A percentile compares a stretch with the other conserved stretches of the same genome.
Evolutionary conservation across 192 early-diverging fungal species (phyloP).

Genomic region (Haplosporangium gracile): DNA sequence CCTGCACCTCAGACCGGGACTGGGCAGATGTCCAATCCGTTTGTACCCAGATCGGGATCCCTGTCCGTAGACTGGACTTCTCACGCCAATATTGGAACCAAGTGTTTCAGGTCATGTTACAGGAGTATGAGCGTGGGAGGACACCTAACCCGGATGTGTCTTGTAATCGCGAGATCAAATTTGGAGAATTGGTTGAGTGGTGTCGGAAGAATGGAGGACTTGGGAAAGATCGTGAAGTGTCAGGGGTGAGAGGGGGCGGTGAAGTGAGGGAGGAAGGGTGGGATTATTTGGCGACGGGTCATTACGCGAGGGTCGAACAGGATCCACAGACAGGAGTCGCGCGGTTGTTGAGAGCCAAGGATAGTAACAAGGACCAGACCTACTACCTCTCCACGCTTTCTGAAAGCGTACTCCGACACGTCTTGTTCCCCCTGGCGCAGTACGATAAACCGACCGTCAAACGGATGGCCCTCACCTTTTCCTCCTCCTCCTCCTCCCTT

Average conservation of each 20-base stretch:
- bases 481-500: neutral
- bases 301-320: conserved; percentile 65
- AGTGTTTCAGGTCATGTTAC: conserved; percentile 88
- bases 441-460: conserved; percentile 83
- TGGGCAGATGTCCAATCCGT: conserved; percentile 83
- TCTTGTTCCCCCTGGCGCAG: conserved; percentile 87
- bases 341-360: conserved; percentile 59
- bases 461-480: conserved; percentile 62
- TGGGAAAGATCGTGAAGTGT: conserved; percentile 30
- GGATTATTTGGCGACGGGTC: conserved; percentile 58
- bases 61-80: conserved; percentile 75
- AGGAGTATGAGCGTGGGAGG: conserved; percentile 73
- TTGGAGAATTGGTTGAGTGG: conserved; percentile 85
- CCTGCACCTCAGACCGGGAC: conserved; percentile 83
- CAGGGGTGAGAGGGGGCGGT: neutral
- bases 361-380: conserved; percentile 91
- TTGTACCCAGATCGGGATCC: conserved; percentile 77
- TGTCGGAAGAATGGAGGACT: conserved; percentile 45
- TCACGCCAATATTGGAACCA: conserved; percentile 92
- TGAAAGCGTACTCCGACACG: conserved; percentile 59
- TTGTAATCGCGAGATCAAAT: conserved; percentile 95
- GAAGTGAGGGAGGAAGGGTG: conserved; percentile 18
- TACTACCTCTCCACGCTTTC: conserved; percentile 88
- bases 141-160: conserved; percentile 96
- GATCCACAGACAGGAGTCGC: conserved; percentile 31